A percentile compares a stretch with the other conserved stretches of the same genome.
Conservation (phyloP, 108 stramenopile genomes). For the Cyclotella distinguenda region DNA sequence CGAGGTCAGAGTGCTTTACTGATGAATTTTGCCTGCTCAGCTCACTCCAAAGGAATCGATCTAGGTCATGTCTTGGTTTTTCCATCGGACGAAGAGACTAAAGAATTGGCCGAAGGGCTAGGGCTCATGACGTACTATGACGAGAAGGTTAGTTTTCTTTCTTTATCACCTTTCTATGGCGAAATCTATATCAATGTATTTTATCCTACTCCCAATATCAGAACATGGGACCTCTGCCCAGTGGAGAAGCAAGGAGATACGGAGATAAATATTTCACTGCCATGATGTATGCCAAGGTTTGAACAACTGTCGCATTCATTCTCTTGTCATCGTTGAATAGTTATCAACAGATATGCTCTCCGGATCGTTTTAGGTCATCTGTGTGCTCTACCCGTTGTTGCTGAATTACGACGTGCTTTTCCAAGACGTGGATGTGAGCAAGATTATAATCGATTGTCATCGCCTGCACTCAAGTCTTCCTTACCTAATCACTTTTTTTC, state of each 20-base stretch:
- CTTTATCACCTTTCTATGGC: too few species aligned
- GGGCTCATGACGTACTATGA: conserved; percentile 76
- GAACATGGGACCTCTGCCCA: conserved; percentile 62
- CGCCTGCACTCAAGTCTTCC: too few species aligned
- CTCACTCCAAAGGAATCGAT: conserved; percentile 50
- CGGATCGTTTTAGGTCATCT: conserved; percentile 38
- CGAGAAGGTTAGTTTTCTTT: conserved; percentile 53
- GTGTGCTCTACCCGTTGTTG: conserved; percentile 59
- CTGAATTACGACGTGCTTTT: conserved; percentile 84
- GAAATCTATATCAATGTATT: background rate
- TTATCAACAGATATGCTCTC: background rate
- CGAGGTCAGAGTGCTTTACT: conserved; percentile 51
- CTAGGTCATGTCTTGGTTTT: conserved; percentile 69
- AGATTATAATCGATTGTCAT: background rate
- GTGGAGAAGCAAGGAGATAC: conserved; percentile 61
- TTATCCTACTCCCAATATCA: conserved; percentile 4
- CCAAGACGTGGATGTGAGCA: conserved; percentile 74
- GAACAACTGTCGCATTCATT: too few species aligned
- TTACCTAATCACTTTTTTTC: background rate
- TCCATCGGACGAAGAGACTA: conserved; percentile 75
- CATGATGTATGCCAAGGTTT: conserved; percentile 91
- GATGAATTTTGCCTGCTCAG: conserved; percentile 58
- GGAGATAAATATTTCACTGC: conserved; percentile 69
- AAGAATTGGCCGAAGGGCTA: conserved; percentile 65
- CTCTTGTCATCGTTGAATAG: too few species aligned